phyloP scores from a whole-genome alignment of 1,284 basidiomycete species.

The Tetrapyrgos nigripes region DNA sequence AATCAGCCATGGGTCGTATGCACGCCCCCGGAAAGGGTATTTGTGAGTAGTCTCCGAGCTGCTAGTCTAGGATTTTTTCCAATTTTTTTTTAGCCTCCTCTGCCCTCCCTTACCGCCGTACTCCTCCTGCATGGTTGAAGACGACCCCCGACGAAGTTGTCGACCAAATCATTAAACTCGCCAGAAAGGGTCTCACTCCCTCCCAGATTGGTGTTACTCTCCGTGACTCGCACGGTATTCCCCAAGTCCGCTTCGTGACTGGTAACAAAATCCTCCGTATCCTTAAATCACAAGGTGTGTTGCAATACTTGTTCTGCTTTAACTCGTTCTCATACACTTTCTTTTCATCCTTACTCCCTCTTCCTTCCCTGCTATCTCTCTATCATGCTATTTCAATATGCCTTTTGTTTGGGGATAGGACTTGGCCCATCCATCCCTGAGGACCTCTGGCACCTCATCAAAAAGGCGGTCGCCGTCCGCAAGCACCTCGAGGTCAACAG shows the following conservation, averaged over 20 bases:
- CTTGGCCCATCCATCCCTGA: slow-evolving; percentile 98
- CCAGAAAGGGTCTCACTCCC: slow-evolving; percentile 96
- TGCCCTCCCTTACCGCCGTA: slow-evolving; percentile 96
- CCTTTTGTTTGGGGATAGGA: slow-evolving; percentile 79
- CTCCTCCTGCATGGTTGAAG: slow-evolving; percentile 97
- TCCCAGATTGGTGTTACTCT: slow-evolving; percentile 99
- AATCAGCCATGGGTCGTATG: slow-evolving; percentile 84
- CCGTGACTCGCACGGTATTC: slow-evolving; percentile 97
- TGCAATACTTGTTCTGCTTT: not conserved
- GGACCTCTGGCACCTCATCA: slow-evolving; percentile 99
- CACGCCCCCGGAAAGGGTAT: slow-evolving; percentile 99
- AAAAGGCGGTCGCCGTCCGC: slow-evolving; percentile 99
- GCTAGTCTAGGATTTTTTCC: not conserved
- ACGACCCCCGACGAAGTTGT: slow-evolving; percentile 94
- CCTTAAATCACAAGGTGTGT: slow-evolving; percentile 89
- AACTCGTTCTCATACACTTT: slow-evolving; percentile 34
- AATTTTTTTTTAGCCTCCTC: slow-evolving; percentile 77
- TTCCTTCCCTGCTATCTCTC: slow-evolving; percentile 23
- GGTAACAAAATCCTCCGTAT: slow-evolving; percentile 99
- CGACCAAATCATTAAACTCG: slow-evolving; percentile 97
- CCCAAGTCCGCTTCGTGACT: slow-evolving; percentile 96
- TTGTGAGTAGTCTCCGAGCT: slow-evolving; percentile 60
- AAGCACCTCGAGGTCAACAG: slow-evolving; percentile 99
- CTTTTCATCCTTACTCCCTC: slow-evolving; percentile 22
- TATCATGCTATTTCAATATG: slow-evolving; percentile 34